A percentile compares a stretch with the other conserved stretches of the same genome.
Conservation (phyloP, 2,329 filamentous ascomycete genomes). For the Fusarium proliferatum region DNA sequence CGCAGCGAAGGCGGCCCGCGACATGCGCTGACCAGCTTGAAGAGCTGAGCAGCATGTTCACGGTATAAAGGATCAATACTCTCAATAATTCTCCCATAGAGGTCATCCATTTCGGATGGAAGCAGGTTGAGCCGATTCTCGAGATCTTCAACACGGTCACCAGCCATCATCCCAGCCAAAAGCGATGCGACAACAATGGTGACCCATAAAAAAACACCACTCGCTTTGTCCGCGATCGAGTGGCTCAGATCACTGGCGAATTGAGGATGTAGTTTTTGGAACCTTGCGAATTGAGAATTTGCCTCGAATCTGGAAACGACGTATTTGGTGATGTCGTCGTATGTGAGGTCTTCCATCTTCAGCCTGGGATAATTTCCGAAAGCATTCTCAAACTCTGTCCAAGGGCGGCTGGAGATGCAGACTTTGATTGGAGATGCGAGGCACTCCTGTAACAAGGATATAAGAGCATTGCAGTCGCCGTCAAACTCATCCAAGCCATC, state of each 20-base stretch:
- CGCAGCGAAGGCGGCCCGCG: neutral
- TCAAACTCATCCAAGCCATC: slow-evolving; percentile 24
- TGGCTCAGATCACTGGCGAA: neutral
- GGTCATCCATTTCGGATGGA: neutral
- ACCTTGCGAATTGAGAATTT: accelerated
- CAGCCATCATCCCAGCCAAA: neutral
- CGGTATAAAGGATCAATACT: neutral
- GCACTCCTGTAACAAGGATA: neutral
- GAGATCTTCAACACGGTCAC: slow-evolving; percentile 2
- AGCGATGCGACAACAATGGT: slow-evolving; percentile 8
- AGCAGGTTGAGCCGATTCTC: neutral
- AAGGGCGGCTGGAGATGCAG: slow-evolving; percentile 13
- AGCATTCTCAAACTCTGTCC: slow-evolving; percentile 12
- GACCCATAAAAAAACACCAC: slow-evolving; percentile 10
- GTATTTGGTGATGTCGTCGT: neutral
- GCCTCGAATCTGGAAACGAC: neutral
- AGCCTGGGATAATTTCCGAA: neutral
- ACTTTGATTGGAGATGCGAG: neutral
- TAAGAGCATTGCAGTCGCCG: neutral
- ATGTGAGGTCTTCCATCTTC: neutral
- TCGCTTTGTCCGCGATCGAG: neutral
- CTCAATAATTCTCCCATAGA: neutral
- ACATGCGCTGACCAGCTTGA: neutral
- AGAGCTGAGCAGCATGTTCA: slow-evolving; percentile 2
- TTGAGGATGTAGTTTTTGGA: neutral